A percentile compares a stretch with the other conserved stretches of the same genome.
These are phyloP conservation scores for Neobulgaria alba DNA, from an alignment of 2,329 filamentous ascomycete genomes.

Conservation along the genomic window DNA sequence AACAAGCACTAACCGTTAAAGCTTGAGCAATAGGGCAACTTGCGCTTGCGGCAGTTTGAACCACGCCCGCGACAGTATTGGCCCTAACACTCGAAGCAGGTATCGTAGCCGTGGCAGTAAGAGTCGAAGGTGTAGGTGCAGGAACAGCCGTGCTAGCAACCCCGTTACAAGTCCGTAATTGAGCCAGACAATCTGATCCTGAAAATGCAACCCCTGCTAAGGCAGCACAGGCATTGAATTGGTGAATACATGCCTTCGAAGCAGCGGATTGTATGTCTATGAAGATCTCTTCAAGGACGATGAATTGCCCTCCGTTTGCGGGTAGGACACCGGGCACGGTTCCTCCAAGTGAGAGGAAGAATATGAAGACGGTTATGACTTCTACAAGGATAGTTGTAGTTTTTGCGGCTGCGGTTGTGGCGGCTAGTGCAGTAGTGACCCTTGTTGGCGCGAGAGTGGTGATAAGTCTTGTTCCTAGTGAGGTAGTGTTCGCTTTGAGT, in stretches of 20 bases:
- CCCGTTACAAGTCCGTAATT: background rate
- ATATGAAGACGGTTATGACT: constrained; percentile 5
- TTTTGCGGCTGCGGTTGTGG: background rate
- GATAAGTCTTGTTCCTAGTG: too few relatives aligned
- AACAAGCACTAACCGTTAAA: too few relatives aligned
- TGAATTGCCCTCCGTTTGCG: background rate
- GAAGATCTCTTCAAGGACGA: constrained; percentile 4
- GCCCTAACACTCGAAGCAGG: too few relatives aligned
- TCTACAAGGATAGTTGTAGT: constrained; percentile 3
- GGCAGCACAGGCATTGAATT: constrained; percentile 4
- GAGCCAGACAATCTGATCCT: constrained; percentile 2
- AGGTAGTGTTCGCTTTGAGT: too few relatives aligned
- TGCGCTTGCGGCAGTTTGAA: too few relatives aligned
- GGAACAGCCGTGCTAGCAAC: background rate
- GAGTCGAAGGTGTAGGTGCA: too few relatives aligned
- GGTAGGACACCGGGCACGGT: constrained; percentile 1
- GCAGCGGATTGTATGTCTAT: constrained; percentile 2
- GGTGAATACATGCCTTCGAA: constrained; percentile 1
- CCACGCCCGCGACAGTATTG: too few relatives aligned
- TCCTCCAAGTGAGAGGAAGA: constrained; percentile 2
- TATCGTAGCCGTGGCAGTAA: too few relatives aligned
- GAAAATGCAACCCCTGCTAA: constrained; percentile 3
- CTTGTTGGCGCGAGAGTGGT: too few relatives aligned
- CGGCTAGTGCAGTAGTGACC: too few relatives aligned
- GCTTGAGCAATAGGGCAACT: too few relatives aligned